Evolutionary conservation across 2,329 filamentous ascomycete species (phyloP), one percentile per base, ranked within the genome.

Genomic region (Penicillium concentricum): DNA sequence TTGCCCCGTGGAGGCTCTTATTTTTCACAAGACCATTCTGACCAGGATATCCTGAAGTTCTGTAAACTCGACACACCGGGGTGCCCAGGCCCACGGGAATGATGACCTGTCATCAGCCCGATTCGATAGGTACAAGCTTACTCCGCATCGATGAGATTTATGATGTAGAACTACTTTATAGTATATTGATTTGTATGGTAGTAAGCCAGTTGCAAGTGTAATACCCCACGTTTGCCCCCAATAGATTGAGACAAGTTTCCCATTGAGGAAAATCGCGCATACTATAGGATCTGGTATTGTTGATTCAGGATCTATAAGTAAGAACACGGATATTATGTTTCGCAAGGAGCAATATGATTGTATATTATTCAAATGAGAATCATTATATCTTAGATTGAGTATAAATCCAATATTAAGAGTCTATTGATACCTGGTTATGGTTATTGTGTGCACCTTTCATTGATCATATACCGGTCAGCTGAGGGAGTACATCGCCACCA

Each of bases 201-300:
- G 51, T 35, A 49, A 30, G 42, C 10, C 30, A n/a, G n/a, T 41
- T 51, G 42, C 56, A 59, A 58, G 53, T 38, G 51, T 54, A 20
- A 28, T 43, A 51, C 38, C 42, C 47, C 45, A 57, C 32, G 49
- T 55, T 42, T 48, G 39, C 28, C 50, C 38, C 13, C 34, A 35
- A 18, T 41, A 39, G 39, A 20, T 20, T 12, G 32, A 51, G 34
- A 45, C 32, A 24, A 46, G 28, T 15, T 45, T 22, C 16, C 47
- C 32, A 24, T 45, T 26, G 41, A 26, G 18, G 24, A 52, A 56
- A 56, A 56, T 56, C 54, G 54, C 54, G 54, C 54, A 56, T 52
- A 54, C 20, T 38, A 46, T 16, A 41, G 20, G 9, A 49, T 42
- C 26, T 48, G 38, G 49, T 51, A 34, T 51, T 34, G 15, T 43